Base-by-base conservation (phyloP, 768 basidiomycete genomes). In the Arthromyces matolae region DNA sequence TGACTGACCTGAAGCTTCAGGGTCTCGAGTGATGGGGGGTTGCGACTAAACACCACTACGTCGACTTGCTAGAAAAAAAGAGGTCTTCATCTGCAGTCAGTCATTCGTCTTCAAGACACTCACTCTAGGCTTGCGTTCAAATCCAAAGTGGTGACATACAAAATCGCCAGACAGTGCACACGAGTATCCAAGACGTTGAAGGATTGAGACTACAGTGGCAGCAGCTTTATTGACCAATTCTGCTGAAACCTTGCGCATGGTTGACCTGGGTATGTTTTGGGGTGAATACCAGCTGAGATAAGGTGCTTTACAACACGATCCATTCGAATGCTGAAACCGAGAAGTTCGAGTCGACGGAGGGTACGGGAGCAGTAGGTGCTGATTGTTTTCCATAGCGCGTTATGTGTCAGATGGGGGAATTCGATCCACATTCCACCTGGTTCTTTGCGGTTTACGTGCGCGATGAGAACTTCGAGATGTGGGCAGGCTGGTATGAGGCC, bases 111-210 rank as follows among this genome's bases (percentile, higher is more conserved):
- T 28, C 12, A 35, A n/a, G 12, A 8, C 19, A 38, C 54, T 42
- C 19, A 38, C 51, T 16, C 23, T 33, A 20, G 38, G 42, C 2
- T 37, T n/a, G 14, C 42, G 45, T 13, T 24, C 27, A 13, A n/a
- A 10, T 10, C 51, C 54, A 27, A 46, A 38, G 4, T 7, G n/a
- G 35, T 42, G 33, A 31, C 42, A 52, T n/a, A 42, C 49, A 14
- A 52, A 19, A 22, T 55, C 54, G 12, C 54, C 54, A 19, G 38
- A 44, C 6, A 52, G 29, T 20, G 47, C 50, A 33, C 43, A 51
- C 16, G 34, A 25, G 19, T 52, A 47, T 33, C 34, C 55, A 10
- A 51, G 34, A 27, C 24, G 23, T 8, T 23, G 33, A 3, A 56
- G 18, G 8, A 35, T 40, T 5, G 41, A 16, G 19, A 47, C 35